Conservation (phyloP, 768 basidiomycete genomes). For the Rhizopogon rudus region DNA sequence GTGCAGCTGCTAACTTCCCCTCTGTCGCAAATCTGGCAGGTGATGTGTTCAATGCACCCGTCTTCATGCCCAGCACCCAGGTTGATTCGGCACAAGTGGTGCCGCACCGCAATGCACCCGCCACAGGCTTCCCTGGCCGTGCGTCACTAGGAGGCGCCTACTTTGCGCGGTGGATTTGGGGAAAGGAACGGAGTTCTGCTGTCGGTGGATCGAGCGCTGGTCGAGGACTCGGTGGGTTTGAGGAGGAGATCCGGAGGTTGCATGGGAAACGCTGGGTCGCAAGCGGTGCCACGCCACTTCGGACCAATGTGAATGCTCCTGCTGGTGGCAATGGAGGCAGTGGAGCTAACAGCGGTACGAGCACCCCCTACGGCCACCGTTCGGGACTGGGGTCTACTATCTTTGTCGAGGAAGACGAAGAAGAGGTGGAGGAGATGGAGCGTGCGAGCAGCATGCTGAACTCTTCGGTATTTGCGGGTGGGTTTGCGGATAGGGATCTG, state of each 20-base stretch:
- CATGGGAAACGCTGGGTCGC: conserved; percentile 72
- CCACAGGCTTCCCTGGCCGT: conserved; percentile 60
- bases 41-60: conserved; percentile 79
- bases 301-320: conserved; percentile 54
- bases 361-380: conserved; percentile 59
- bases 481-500: conserved; percentile 38
- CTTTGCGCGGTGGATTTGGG: conserved; percentile 84
- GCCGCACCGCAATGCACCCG: conserved; percentile 70
- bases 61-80: conserved; percentile 70
- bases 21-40: conserved; percentile 74
- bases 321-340: conserved; percentile 31
- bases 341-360: conserved; percentile 60
- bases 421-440: conserved; percentile 61
- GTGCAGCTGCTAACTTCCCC: conserved; percentile 83
- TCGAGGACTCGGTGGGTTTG: conserved; percentile 54
- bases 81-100: conserved; percentile 72
- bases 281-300: conserved; percentile 50
- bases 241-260: conserved; percentile 73
- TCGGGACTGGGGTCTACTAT: conserved; percentile 49
- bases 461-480: conserved; percentile 29
- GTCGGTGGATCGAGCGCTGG: conserved; percentile 25
- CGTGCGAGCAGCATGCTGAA: conserved; percentile 20
- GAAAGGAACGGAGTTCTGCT: conserved; percentile 44
- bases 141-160: conserved; percentile 74
- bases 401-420: conserved; percentile 73